Base-by-base conservation (phyloP, 2,329 filamentous ascomycete genomes). In the Podosphaera aphanis region DNA sequence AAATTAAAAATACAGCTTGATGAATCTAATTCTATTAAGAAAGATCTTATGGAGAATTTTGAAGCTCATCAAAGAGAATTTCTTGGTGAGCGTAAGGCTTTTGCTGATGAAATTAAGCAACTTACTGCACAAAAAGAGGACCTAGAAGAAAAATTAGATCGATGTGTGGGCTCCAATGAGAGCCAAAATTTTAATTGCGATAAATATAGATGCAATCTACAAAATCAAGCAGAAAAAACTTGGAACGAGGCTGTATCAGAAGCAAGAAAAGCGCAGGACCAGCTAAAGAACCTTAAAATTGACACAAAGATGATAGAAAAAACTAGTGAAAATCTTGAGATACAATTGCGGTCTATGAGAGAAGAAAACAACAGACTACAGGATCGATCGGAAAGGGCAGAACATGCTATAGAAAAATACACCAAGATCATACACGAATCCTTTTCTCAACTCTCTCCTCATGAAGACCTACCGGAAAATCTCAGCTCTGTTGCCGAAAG, bases 1-100 rank as follows among this genome's bases (percentile, higher is more conserved):
- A 70, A 74, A 54, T 73, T 72, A 57, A 77, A 71, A 64, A 72
- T 66, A 56, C 78, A 77, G 55, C 72, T 93, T 49, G 76, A 90
- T 51, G 88, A 95, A 60, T 83, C 75, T 5, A 83, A 90, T 54
- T 86, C 83, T 2, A 94, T 82, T 1, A 98, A 98, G 61, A 81
- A 82, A 54, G 90, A 95, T 60, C 73, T 98, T 8, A 76, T 98
- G 63, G 79, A 83, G 52, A 98, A 98, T 57, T 83, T 98, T 65
- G 85, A 95, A 57, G 79, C 86, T 11, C 73, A 92, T 52, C 84
- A 94, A 61, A 76, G 75, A 21, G 90, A 95, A 56, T 94, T 93
- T 53, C 69, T 81, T 31, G 76, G 78, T 43, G 88, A 95, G 61
- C 75, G 90, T 35, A 83, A 81, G 56, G 80, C 77, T 8, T 67